Percentiles rank a stretch among this genome's conserved stretches.
These are phyloP conservation scores for Aegilops umbellulata DNA, from an alignment of 176 grass and related monocot genomes.

Conservation along the genomic window DNA sequence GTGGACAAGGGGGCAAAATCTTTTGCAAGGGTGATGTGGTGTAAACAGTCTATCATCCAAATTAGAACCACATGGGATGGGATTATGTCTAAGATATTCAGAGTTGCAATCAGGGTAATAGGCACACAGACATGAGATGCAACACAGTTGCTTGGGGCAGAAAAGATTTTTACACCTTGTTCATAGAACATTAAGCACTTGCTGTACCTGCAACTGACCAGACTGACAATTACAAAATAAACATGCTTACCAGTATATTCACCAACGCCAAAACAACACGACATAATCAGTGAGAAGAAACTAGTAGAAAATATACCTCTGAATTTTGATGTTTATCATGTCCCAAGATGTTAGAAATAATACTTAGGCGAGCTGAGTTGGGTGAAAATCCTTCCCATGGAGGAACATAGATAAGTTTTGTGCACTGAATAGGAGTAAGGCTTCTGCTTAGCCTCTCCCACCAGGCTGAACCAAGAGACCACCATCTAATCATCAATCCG, in stretches of 20 bases:
- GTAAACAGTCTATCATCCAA: neutral
- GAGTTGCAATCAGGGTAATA: neutral
- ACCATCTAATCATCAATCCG: constrained; percentile 99
- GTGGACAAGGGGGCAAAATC: neutral
- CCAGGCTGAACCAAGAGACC: constrained; percentile 91
- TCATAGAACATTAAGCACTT: neutral
- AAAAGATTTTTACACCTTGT: neutral
- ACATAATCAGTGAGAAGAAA: neutral
- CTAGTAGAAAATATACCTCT: constrained; percentile 49
- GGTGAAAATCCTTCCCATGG: constrained; percentile 98
- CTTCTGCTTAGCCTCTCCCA: constrained; percentile 98
- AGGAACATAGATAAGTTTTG: constrained; percentile 97
- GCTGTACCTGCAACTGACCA: neutral
- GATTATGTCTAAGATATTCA: neutral
- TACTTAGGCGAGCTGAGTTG: constrained; percentile 83
- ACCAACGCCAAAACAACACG: neutral
- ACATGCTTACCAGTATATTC: constrained; percentile 15
- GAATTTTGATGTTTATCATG: constrained; percentile 57
- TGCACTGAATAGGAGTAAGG: constrained; percentile 83
- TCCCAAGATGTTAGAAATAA: constrained; percentile 67
- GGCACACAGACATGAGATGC: neutral
- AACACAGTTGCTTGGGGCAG: neutral
- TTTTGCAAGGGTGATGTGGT: neutral
- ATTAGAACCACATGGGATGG: neutral
- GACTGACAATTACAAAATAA: constrained; percentile 6